A percentile compares a stretch with the other conserved stretches of the same genome.
Conservation (phyloP, 2,329 filamentous ascomycete species). For the Torrubiella hemipterigena region DNA sequence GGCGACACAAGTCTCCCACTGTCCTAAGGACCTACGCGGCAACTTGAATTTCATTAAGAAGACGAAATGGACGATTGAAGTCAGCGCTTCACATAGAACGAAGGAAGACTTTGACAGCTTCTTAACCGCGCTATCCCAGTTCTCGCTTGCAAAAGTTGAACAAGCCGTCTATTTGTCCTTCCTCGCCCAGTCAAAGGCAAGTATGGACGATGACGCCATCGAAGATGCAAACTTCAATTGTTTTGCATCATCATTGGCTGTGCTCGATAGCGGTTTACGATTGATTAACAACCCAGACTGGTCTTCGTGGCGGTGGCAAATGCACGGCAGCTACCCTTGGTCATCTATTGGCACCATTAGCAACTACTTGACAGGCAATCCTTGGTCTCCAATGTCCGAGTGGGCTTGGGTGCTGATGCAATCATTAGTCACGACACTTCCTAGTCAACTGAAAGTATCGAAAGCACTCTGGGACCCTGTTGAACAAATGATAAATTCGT, state of each 20-base stretch:
- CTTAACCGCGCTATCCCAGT: too few species aligned
- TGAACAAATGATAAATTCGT: not conserved
- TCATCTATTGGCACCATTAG: conserved; percentile 13
- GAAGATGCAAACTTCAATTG: conserved; percentile 1
- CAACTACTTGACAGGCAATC: conserved; percentile 8
- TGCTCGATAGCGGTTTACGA: conserved; percentile 11
- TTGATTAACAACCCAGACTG: conserved; percentile 12
- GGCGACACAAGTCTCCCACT: too few species aligned
- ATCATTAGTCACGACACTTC: conserved; percentile 3
- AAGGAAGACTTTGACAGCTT: too few species aligned
- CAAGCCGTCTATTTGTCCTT: too few species aligned
- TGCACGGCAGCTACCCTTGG: conserved; percentile 16
- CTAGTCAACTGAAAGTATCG: conserved; percentile 5
- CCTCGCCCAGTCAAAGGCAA: too few species aligned
- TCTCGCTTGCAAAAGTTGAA: too few species aligned
- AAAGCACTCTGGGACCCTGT: conserved; percentile 10
- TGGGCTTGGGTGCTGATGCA: conserved; percentile 10
- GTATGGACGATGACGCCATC: conserved; percentile 5
- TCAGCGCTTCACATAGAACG: too few species aligned
- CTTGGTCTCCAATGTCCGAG: conserved; percentile 13
- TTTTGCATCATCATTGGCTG: conserved; percentile 7
- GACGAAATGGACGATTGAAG: too few species aligned
- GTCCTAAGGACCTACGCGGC: too few species aligned
- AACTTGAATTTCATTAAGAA: too few species aligned
- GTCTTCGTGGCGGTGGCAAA: conserved; percentile 17